Percentiles rank a stretch among this genome's conserved stretches.
Evolutionary conservation across 164 flowering plant species (phyloP).

Genomic region (Chloranthus sessilifolius): DNA sequence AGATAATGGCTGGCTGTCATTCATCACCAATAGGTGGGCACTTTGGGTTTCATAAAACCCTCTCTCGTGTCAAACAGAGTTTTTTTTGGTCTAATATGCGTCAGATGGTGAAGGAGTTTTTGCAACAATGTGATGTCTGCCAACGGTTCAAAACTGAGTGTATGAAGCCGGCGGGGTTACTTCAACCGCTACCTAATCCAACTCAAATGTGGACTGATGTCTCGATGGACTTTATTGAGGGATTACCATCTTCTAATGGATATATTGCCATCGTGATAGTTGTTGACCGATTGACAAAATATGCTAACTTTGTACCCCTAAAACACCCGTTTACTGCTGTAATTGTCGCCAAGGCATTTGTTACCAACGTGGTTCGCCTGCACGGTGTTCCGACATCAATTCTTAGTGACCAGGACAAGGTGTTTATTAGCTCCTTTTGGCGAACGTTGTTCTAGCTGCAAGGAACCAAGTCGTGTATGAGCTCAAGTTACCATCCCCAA

Average conservation of each 20-base stretch:
- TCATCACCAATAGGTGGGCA: background rate
- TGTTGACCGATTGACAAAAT: too few relatives aligned
- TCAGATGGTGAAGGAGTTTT: background rate
- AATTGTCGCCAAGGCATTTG: background rate
- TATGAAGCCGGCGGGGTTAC: background rate
- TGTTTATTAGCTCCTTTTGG: slow-evolving; percentile 2
- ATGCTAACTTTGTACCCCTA: too few relatives aligned
- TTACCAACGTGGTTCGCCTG: background rate
- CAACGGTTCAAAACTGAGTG: too few relatives aligned
- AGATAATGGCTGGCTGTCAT: too few relatives aligned
- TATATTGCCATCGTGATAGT: too few relatives aligned
- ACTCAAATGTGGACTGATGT: background rate
- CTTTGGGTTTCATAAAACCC: background rate
- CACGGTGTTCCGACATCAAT: slow-evolving; percentile 10
- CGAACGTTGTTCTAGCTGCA: background rate
- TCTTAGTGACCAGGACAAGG: background rate
- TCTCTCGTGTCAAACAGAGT: background rate
- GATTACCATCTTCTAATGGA: background rate
- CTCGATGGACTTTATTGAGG: background rate
- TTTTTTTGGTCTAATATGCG: background rate
- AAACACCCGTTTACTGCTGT: too few relatives aligned
- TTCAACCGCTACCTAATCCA: background rate
- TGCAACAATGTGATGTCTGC: background rate
- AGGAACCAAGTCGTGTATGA: background rate
- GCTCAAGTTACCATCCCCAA: background rate